Base-by-base conservation (phyloP, 2,329 filamentous ascomycete genomes). In the Penicillium brevicompactum region DNA sequence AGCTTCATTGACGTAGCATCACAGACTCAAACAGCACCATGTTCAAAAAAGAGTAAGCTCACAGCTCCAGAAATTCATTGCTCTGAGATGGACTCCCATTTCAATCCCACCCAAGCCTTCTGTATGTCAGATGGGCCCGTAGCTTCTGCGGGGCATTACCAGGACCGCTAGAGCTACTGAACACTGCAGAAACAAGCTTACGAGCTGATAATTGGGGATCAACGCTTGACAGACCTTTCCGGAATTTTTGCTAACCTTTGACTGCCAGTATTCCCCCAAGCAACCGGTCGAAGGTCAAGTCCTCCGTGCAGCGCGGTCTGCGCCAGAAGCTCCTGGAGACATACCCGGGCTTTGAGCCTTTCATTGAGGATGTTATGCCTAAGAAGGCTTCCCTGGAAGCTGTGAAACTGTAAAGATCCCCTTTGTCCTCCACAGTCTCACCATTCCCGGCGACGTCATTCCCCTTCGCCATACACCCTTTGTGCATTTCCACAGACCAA, bases 251-350 rank as follows among this genome's bases (percentile, higher is more conserved):
- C 34, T 37, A 37, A 37, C 13, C 13, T 32, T 4, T n/a, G 30
- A 14, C 5, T 32, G 55, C 61, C 69, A 93, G 90, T 64, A 87
- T 96, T 73, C 80, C 86, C 67, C 79, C 88, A 24, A 86, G 89
- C 63, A 87, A 90, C 53, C 96, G 94, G 79, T 91, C 92, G 67
- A 97, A 97, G 82, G 91, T 97, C 76, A 99, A 97, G 80, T 97
- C 93, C 62, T 96, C 92, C 22, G 91, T 91, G 53, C 92, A 97
- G 80, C 90, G 94, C 70, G 85, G 81, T 61, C 87, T 99, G 67
- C 90, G 94, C 66, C 83, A 87, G 68, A 90, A 90, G 69, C 84
- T 97, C 63, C 80, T 94, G 61, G 83, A 91, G 56, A 89, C 89
- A 50, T 97, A 95, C 77, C 94, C 94, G 2, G 84, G 90, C 49